Evolutionary conservation across 768 basidiomycete species (phyloP).

Genomic region (Hortiboletus flavorubellus): DNA sequence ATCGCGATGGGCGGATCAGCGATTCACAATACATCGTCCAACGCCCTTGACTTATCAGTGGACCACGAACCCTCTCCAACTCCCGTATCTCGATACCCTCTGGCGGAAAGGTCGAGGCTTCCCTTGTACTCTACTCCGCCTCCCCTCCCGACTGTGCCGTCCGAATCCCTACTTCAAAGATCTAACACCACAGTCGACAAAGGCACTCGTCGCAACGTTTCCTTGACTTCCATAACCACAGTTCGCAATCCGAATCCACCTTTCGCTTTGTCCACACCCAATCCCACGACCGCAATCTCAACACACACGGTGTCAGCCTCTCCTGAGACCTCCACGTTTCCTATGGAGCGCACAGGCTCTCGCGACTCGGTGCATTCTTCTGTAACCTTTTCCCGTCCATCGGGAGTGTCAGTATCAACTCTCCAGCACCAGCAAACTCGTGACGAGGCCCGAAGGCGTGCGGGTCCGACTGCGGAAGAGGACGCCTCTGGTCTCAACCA

Average conservation of each 20-base stretch:
- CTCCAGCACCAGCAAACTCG: slow-evolving; percentile 52
- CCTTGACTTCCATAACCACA: slow-evolving; percentile 43
- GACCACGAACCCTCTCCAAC: slow-evolving; percentile 48
- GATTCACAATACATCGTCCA: slow-evolving; percentile 19
- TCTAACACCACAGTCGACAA: slow-evolving; percentile 25
- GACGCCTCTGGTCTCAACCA: slow-evolving; percentile 22
- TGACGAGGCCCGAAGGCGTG: slow-evolving; percentile 35
- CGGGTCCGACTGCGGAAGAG: slow-evolving; percentile 26
- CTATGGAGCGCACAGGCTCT: slow-evolving; percentile 46
- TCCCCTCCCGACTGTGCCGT: slow-evolving; percentile 57
- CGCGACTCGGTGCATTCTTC: slow-evolving; percentile 42
- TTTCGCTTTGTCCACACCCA: slow-evolving; percentile 51
- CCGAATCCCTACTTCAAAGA: slow-evolving; percentile 44
- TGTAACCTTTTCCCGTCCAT: slow-evolving; percentile 65
- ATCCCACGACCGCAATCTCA: slow-evolving; percentile 65
- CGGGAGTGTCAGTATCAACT: slow-evolving; percentile 50
- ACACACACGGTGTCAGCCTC: slow-evolving; percentile 59
- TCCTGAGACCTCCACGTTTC: slow-evolving; percentile 30
- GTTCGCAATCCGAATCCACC: slow-evolving; percentile 40
- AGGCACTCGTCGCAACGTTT: slow-evolving; percentile 39
- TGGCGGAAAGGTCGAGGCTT: slow-evolving; percentile 41
- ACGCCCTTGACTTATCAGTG: slow-evolving; percentile 30
- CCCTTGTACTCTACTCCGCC: slow-evolving; percentile 53
- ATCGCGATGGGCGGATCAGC: slow-evolving; percentile 7
- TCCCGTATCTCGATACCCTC: slow-evolving; percentile 36